Conservation (phyloP, 2,329 filamentous ascomycete genomes). For the Pseudogymnoascus sp. region DNA sequence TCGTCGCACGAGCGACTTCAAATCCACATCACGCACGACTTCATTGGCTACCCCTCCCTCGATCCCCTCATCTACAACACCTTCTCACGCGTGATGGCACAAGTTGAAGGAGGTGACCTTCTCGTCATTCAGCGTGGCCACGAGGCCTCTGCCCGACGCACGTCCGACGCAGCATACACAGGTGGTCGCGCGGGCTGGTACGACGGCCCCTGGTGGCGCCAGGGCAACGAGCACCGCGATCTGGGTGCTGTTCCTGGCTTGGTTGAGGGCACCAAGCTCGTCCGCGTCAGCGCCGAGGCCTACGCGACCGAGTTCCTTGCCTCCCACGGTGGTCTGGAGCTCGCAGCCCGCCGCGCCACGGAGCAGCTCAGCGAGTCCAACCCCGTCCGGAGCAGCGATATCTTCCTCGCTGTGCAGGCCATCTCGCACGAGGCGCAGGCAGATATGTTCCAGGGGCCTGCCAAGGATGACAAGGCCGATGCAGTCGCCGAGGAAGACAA, state of each 20-base stretch:
- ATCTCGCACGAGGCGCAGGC: constrained; percentile 57
- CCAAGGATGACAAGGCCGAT: constrained; percentile 47
- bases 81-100: constrained; percentile 95
- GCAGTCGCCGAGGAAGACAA: constrained; percentile 42
- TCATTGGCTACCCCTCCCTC: constrained; percentile 87
- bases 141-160: constrained; percentile 65
- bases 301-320: constrained; percentile 82
- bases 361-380: constrained; percentile 76
- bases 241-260: constrained; percentile 73
- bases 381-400: constrained; percentile 83
- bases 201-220: constrained; percentile 95
- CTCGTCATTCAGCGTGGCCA: constrained; percentile 89
- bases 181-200: constrained; percentile 65
- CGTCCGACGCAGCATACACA: constrained; percentile 49
- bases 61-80: constrained; percentile 87
- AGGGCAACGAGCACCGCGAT: constrained; percentile 59
- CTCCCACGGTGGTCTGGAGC: constrained; percentile 66
- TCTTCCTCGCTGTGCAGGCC: constrained; percentile 93
- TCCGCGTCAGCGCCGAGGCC: constrained; percentile 77
- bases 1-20: constrained; percentile 93
- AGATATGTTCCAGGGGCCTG: constrained; percentile 57
- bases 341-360: constrained; percentile 69
- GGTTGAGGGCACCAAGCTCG: constrained; percentile 83
- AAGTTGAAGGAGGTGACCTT: constrained; percentile 93
- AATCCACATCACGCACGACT: constrained; percentile 95